phyloP scores from a whole-genome alignment of 805 yeast species.

The Saturnispora dispora region DNA sequence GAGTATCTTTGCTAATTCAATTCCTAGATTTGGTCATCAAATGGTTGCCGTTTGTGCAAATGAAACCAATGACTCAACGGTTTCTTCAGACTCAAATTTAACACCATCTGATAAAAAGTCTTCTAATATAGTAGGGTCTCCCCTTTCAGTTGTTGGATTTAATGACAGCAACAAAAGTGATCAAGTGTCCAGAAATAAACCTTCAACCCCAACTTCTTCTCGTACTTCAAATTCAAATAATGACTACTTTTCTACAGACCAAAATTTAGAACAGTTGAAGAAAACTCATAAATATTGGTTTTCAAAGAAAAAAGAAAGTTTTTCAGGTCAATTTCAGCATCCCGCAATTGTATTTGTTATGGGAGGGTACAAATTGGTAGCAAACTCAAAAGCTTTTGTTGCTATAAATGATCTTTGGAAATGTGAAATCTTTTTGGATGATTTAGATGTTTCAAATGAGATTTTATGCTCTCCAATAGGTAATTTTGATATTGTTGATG shows the following conservation, averaged over 20 bases:
- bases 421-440: conserved; percentile 28
- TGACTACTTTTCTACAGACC: background rate
- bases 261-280: background rate
- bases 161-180: background rate
- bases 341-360: conserved; percentile 33
- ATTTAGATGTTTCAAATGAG: conserved; percentile 24
- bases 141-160: background rate
- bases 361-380: conserved; percentile 39
- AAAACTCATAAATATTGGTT: background rate
- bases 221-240: background rate
- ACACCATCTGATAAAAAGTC: background rate
- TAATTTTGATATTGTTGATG: conserved; percentile 18
- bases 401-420: conserved; percentile 29
- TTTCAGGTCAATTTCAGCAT: conserved; percentile 1
- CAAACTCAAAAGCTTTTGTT: conserved; percentile 22
- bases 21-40: conserved; percentile 28
- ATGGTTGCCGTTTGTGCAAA: conserved; percentile 21
- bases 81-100: background rate
- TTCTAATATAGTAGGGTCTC: background rate
- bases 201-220: background rate
- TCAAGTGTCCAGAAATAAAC: background rate
- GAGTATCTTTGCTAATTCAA: conserved; percentile 19
- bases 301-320: background rate
- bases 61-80: conserved; percentile 14
- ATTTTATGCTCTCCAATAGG: conserved; percentile 26